Percentiles rank a stretch among this genome's conserved stretches.
Conservation (phyloP, 2,329 filamentous ascomycete species). For the Colletotrichum liaoningense region DNA sequence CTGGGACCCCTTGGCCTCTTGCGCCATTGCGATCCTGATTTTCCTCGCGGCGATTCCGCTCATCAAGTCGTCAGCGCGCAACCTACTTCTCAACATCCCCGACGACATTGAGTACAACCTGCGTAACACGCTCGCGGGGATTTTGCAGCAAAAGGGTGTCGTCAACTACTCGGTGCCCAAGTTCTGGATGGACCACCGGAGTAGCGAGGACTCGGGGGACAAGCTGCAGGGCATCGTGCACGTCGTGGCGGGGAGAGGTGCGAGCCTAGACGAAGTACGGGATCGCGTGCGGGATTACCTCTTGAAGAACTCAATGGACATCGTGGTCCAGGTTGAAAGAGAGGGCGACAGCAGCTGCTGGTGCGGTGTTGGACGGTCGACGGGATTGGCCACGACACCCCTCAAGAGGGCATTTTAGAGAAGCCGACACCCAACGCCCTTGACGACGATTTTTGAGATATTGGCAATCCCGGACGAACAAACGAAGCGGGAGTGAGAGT, state of each 20-base stretch:
- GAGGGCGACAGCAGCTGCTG: constrained; percentile 79
- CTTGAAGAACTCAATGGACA: constrained; percentile 77
- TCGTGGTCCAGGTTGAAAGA: constrained; percentile 88
- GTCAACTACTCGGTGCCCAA: constrained; percentile 87
- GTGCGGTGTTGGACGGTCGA: constrained; percentile 57
- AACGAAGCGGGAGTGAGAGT: neutral
- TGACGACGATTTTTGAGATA: constrained; percentile 14
- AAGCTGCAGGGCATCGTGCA: constrained; percentile 87
- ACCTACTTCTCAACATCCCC: constrained; percentile 85
- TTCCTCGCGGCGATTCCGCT: constrained; percentile 92
- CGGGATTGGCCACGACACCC: constrained; percentile 42
- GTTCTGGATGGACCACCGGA: constrained; percentile 87
- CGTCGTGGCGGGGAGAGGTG: constrained; percentile 77
- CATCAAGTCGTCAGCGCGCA: constrained; percentile 84
- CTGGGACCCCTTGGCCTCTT: constrained; percentile 95
- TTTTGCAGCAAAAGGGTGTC: constrained; percentile 85
- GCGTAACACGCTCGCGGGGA: constrained; percentile 85
- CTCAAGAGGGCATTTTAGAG: constrained; percentile 48
- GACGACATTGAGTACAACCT: constrained; percentile 88
- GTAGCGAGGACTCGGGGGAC: constrained; percentile 49
- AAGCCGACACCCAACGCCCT: neutral
- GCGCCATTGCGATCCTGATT: constrained; percentile 92
- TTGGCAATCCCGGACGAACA: neutral
- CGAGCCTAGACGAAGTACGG: constrained; percentile 85
- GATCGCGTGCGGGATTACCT: constrained; percentile 81